phyloP scores from a whole-genome alignment of 352 stramenopile genomes.

The Phytophthora syringae region DNA sequence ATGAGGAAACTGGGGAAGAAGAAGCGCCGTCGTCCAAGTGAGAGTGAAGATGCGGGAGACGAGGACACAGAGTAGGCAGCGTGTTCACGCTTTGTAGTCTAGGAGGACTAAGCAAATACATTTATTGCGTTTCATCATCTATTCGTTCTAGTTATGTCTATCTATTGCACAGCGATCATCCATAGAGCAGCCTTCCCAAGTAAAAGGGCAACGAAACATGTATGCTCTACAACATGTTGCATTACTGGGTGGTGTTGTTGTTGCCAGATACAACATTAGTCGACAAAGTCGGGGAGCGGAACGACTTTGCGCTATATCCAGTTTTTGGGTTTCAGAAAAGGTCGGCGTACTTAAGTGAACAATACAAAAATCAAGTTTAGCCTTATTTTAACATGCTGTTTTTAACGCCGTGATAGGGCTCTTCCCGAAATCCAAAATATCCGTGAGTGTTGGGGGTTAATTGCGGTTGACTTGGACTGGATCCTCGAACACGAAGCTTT shows the following conservation, averaged over 20 bases:
- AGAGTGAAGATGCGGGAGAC: neutral
- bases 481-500: no score
- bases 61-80: neutral
- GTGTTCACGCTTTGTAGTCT: neutral
- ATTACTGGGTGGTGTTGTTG: neutral
- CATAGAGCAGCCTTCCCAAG: no score
- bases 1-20: neutral
- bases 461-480: no score
- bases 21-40: neutral
- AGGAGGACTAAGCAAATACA: neutral
- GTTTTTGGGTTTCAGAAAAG: neutral
- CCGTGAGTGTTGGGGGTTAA: no score
- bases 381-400: no score
- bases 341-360: neutral
- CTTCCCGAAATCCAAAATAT: no score
- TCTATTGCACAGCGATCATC: neutral
- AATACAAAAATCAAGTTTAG: no score
- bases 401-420: no score
- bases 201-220: neutral
- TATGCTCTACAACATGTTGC: neutral
- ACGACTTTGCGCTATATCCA: neutral
- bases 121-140: neutral
- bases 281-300: neutral
- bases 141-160: neutral
- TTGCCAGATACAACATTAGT: neutral